Percentiles rank a stretch among this genome's conserved stretches.
Conservation (phyloP, 768 basidiomycete species). For the Hydnum rufescens region DNA sequence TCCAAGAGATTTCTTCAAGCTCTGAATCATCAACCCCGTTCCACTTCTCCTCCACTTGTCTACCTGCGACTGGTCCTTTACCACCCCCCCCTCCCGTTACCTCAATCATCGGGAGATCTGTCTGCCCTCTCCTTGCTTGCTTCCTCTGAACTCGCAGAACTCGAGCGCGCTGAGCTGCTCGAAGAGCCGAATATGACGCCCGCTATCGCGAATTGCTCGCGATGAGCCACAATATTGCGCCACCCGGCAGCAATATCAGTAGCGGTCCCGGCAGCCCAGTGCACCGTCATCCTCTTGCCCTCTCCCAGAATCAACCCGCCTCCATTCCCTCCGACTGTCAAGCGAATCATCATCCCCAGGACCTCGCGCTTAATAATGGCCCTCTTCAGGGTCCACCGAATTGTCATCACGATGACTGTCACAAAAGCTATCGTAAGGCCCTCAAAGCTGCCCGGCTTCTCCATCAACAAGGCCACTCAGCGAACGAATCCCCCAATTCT, state of each 20-base stretch:
- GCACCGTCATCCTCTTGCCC: neutral
- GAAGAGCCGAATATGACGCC: conserved; percentile 47
- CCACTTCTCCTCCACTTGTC: no score
- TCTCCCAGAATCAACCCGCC: neutral
- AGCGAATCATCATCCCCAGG: no score
- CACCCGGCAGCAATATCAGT: neutral
- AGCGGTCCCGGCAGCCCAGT: neutral
- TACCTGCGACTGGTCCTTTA: no score
- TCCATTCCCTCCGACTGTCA: neutral
- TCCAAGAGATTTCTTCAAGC: no score
- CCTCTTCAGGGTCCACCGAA: no score
- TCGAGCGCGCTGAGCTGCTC: conserved; percentile 65
- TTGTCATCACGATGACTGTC: conserved; percentile 26
- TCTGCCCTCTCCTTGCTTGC: conserved; percentile 52
- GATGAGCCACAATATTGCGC: neutral
- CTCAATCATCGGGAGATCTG: conserved; percentile 18
- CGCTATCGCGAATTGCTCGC: neutral
- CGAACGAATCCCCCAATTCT: neutral
- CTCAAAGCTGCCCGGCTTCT: conserved; percentile 20
- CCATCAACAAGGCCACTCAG: conserved; percentile 15
- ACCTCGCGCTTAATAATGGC: no score
- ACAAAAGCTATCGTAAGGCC: conserved; percentile 23
- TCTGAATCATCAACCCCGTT: no score
- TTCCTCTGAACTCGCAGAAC: conserved; percentile 73
- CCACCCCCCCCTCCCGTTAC: no score